Evolutionary conservation across 371 early-diverging fungal genomes (phyloP).

Genomic region (Dinochytrium kinnereticum): DNA sequence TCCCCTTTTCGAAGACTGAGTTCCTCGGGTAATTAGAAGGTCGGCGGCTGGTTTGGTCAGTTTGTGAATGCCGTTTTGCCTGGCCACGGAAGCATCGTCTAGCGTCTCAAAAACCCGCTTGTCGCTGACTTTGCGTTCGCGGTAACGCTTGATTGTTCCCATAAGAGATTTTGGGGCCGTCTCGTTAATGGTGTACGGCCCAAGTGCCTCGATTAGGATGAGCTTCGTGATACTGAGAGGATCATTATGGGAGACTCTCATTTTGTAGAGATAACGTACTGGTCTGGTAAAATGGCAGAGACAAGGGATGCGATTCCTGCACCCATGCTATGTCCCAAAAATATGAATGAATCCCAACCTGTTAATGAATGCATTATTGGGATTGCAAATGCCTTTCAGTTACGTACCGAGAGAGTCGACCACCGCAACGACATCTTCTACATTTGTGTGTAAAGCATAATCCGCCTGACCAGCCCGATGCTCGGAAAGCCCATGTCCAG

Average conservation of each 20-base stretch:
- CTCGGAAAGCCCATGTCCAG: constrained; percentile 27
- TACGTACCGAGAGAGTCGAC: constrained; percentile 19
- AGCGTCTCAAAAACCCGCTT: constrained; percentile 7
- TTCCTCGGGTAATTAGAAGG: constrained; percentile 19
- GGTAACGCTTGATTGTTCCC: not conserved
- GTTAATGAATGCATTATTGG: constrained; percentile 22
- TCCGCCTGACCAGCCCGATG: not conserved
- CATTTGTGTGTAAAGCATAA: not conserved
- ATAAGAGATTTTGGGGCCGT: not conserved
- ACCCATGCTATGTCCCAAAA: constrained; percentile 28
- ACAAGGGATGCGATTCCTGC: constrained; percentile 7
- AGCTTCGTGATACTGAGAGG: constrained; percentile 7
- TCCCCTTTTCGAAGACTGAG: not conserved
- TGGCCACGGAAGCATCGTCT: constrained; percentile 18
- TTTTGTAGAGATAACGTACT: too few relatives aligned
- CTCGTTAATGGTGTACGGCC: constrained; percentile 7
- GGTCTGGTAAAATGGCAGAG: not conserved
- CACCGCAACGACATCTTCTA: constrained; percentile 20
- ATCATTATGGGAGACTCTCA: too few relatives aligned
- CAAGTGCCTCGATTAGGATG: constrained; percentile 31
- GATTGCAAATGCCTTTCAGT: constrained; percentile 8
- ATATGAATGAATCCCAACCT: constrained; percentile 26
- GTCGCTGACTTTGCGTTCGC: not conserved
- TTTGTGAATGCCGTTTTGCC: constrained; percentile 33
- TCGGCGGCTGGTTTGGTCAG: constrained; percentile 12